phyloP scores from a whole-genome alignment of 179 eudicot species.

The Corrigiola litoralis region DNA sequence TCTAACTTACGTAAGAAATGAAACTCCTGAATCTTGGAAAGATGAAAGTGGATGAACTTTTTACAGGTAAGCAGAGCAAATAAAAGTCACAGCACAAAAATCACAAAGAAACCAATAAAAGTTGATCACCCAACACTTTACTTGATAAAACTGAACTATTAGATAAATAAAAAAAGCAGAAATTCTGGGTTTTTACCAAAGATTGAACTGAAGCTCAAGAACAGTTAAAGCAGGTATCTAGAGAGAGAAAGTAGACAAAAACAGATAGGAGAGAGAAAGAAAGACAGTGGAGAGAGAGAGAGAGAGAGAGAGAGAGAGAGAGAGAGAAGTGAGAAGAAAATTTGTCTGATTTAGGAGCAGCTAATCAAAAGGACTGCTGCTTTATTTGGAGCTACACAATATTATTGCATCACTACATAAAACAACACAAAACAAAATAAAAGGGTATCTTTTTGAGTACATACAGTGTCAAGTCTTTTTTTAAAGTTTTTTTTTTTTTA shows the following conservation, averaged over 20 bases:
- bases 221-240: no score
- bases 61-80: constrained; percentile 1
- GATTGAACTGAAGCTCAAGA: constrained; percentile 7
- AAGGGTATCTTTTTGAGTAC: no score
- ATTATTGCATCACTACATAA: no score
- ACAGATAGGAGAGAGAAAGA: not conserved
- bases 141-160: no score
- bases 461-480: no score
- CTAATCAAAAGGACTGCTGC: constrained; percentile 13
- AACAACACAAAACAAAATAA: no score
- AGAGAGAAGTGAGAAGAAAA: constrained; percentile 8
- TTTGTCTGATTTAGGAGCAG: constrained; percentile 28
- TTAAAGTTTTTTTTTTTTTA: no score
- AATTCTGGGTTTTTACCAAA: constrained; percentile 1
- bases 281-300: not conserved
- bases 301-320: constrained; percentile 6
- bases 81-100: constrained; percentile 1
- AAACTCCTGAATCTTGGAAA: no score
- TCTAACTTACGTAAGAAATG: no score
- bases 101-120: constrained; percentile 1
- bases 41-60: no score
- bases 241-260: not conserved
- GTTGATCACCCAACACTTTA: constrained; percentile 8
- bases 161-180: no score
- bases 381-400: constrained; percentile 18